Evolutionary conservation across 164 flowering plant species (phyloP), one percentile per base, ranked within the genome.

Genomic region (Brasenia schreberi): DNA sequence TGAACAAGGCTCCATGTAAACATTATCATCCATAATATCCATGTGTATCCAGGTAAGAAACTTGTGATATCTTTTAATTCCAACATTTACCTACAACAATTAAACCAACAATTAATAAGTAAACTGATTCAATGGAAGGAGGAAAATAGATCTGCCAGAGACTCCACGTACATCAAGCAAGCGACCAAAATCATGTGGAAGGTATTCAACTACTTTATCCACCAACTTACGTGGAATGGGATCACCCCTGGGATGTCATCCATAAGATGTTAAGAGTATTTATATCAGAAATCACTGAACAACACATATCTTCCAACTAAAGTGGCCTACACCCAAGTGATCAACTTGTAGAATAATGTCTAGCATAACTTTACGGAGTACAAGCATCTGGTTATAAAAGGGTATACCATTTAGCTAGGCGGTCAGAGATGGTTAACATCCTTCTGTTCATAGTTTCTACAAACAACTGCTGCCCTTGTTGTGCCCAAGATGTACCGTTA

Each of bases 21-120:
- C 75, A 73, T 94, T 94, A 77, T 91, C 99, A 77, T 89, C 99
- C 99, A 94, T 94, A 43, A 94, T 77, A 77, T 94, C 99, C 0
- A 88, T 77, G 81, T 94, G 99, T 75, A 91, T 82, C 97, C 96
- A 94, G 63, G 88, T 73, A 67, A 77, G 84, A 72, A 78, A 69
- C 68, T 77, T 81, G 58, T 68, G 53, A 43, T 67, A 77, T 67
- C 71, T 71, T 33, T 33, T 16, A 17, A 42, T 6, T 19, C 69
- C 77, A 65, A 73, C 69, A 70, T 78, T 70, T 67, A 69, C 81
- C 95, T 87, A 75, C 66, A 6, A 65, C 70, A 76, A 9, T 60
- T 6, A n/a, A 60, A n/a, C 19, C 27, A 6, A 6, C 63, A 60
- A 5, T 5, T 17, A n/a, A 19, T 60, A 60, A 19, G 63, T 9